Percentiles rank a stretch among this genome's conserved stretches.
Conservation (phyloP, 2,329 filamentous ascomycete species). For the Coniochaeta sp. region DNA sequence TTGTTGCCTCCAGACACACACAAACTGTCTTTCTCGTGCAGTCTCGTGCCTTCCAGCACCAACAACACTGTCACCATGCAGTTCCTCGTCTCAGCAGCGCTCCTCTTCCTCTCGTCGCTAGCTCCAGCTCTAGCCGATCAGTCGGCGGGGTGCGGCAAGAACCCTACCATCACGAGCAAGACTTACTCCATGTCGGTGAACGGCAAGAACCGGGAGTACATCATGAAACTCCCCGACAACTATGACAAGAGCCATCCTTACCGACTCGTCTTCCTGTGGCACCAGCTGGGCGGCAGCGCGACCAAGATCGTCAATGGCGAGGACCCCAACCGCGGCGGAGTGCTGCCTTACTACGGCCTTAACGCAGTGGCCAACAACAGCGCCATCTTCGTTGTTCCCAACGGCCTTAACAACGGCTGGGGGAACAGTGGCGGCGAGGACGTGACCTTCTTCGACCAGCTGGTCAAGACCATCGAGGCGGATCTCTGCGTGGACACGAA, state of each 20-base stretch:
- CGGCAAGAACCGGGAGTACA: slow-evolving; percentile 22
- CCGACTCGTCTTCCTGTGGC: slow-evolving; percentile 28
- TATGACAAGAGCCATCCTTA: slow-evolving; percentile 28
- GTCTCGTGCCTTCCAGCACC: no score
- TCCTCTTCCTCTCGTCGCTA: no score
- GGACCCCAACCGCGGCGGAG: no score
- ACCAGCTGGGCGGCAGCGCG: slow-evolving; percentile 27
- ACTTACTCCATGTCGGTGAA: no score
- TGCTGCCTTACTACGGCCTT: slow-evolving; percentile 12
- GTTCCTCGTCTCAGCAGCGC: no score
- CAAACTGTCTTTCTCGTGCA: no score
- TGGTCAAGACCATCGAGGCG: slow-evolving; percentile 26
- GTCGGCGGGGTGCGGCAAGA: no score
- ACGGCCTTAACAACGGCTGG: slow-evolving; percentile 31
- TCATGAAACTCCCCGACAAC: slow-evolving; percentile 22
- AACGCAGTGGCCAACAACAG: slow-evolving; percentile 21
- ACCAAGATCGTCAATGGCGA: slow-evolving; percentile 21
- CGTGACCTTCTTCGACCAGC: slow-evolving; percentile 28
- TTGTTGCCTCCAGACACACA: no score
- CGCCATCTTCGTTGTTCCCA: slow-evolving; percentile 33
- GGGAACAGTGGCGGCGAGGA: slow-evolving; percentile 31
- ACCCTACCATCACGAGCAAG: no score
- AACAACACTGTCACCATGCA: no score
- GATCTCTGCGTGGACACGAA: slow-evolving; percentile 31
- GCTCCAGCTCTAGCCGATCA: no score